These are phyloP conservation scores for Acmispon strigosus DNA, from an alignment of 306 rosid genomes.

Conservation along the genomic window DNA sequence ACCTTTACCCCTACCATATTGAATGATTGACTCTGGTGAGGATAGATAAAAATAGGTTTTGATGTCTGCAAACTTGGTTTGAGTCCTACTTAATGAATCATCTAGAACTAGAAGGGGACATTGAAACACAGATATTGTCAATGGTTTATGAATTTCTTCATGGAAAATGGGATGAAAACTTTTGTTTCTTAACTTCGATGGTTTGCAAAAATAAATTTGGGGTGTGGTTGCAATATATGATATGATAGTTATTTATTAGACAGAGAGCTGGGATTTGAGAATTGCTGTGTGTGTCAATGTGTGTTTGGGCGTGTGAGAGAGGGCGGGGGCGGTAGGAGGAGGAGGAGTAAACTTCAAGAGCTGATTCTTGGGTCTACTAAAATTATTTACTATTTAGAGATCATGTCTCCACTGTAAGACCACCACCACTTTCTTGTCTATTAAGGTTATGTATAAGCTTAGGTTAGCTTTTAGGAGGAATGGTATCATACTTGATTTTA, in stretches of 20 bases:
- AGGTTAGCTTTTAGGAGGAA: neutral
- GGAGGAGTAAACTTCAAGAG: neutral
- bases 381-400: neutral
- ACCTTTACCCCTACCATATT: too few species aligned
- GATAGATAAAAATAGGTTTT: too few species aligned
- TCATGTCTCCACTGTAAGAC: neutral
- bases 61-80: too few species aligned
- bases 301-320: too few species aligned
- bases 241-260: too few species aligned
- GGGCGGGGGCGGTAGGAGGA: neutral
- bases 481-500: neutral
- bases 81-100: too few species aligned
- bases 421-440: neutral
- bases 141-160: neutral
- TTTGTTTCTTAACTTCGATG: too few species aligned
- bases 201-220: too few species aligned
- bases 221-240: too few species aligned
- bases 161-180: neutral
- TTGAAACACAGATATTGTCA: neutral
- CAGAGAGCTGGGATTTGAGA: neutral
- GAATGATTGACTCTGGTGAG: neutral
- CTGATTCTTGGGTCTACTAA: neutral
- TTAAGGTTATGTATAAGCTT: neutral
- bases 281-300: neutral
- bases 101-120: too few species aligned